phyloP scores from a whole-genome alignment of 441 rosid genomes.

The Croton laevigatus region DNA sequence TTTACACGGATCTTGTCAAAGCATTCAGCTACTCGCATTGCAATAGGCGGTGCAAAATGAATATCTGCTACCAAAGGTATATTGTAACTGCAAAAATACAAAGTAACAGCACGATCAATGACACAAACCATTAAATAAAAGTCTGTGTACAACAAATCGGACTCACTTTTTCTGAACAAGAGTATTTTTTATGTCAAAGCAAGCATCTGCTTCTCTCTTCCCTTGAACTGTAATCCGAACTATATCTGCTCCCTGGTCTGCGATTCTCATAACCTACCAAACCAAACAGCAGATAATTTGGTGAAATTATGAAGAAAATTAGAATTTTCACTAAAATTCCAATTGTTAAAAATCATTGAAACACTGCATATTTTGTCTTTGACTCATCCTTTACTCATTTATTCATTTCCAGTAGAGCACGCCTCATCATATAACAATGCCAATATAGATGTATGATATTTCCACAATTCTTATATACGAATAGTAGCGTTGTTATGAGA shows the following conservation, averaged over 20 bases:
- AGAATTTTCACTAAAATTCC: background rate
- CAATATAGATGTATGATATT: background rate
- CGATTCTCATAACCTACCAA: conserved; percentile 85
- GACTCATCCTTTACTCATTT: background rate
- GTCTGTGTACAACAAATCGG: conserved; percentile 5
- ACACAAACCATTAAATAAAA: conserved; percentile 6
- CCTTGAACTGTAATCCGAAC: conserved; percentile 99
- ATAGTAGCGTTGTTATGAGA: background rate
- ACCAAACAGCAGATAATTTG: conserved; percentile 14
- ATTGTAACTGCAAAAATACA: conserved; percentile 62
- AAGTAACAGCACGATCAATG: conserved; percentile 20
- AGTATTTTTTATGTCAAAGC: conserved; percentile 86
- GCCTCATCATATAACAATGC: background rate
- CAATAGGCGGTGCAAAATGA: conserved; percentile 93
- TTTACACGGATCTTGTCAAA: conserved; percentile 97
- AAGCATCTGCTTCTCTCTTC: conserved; percentile 95
- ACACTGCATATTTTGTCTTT: background rate
- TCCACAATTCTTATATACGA: background rate
- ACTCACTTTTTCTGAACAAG: conserved; percentile 90
- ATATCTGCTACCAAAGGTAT: conserved; percentile 97
- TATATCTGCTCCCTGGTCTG: conserved; percentile 87
- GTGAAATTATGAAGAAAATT: background rate
- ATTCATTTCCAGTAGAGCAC: background rate
- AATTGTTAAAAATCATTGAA: background rate
- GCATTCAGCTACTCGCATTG: conserved; percentile 89